These are phyloP conservation scores for Cryptomeria japonica DNA, from an alignment of 75 land plant genomes.

Conservation along the genomic window DNA sequence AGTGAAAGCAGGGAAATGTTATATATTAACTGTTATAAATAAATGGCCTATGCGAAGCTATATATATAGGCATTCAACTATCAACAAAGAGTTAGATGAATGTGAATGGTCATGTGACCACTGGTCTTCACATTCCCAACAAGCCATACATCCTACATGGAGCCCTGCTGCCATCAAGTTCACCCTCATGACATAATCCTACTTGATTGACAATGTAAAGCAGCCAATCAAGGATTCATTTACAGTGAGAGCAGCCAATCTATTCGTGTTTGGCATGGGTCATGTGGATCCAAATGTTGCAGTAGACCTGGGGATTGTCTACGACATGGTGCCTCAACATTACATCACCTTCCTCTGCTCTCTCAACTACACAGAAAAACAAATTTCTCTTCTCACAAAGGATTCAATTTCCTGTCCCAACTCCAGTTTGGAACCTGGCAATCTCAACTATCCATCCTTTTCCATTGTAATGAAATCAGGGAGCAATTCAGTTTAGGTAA, in stretches of 20 bases:
- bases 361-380: conserved; percentile 42
- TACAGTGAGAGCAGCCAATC: conserved; percentile 49
- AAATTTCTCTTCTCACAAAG: conserved; percentile 34
- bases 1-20: too few species aligned
- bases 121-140: too few species aligned
- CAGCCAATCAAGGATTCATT: conserved; percentile 30
- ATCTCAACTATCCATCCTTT: conserved; percentile 52
- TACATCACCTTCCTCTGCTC: conserved; percentile 76
- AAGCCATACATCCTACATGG: conserved; percentile 26
- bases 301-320: conserved; percentile 72
- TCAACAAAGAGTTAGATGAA: too few species aligned
- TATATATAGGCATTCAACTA: too few species aligned
- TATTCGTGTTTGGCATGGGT: conserved; percentile 68
- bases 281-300: conserved; percentile 57
- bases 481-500: not conserved
- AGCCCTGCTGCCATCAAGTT: conserved; percentile 34
- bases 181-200: conserved; percentile 30
- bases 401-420: conserved; percentile 24
- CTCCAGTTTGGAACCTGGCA: not conserved
- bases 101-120: too few species aligned
- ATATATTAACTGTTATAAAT: too few species aligned
- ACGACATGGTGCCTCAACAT: conserved; percentile 53
- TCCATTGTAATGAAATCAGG: conserved; percentile 4
- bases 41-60: too few species aligned
- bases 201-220: conserved; percentile 3